Conservation (phyloP, 495 filamentous ascomycete genomes). For the Lichenothelia convexa region DNA sequence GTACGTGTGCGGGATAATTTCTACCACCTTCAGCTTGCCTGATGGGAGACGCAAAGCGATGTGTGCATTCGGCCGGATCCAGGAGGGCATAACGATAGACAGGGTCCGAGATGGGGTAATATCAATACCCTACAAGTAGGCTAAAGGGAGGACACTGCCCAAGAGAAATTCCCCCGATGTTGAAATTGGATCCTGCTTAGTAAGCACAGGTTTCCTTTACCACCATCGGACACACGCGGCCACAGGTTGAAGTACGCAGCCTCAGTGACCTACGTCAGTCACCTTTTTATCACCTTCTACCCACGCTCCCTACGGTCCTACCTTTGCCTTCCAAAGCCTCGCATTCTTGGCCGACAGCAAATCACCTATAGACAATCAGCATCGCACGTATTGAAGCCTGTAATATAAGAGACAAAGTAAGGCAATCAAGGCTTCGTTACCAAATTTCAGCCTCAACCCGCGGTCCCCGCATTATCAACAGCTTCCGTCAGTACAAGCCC, state of each 20-base stretch:
- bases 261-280: no score
- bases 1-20: conserved; percentile 62
- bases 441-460: no score
- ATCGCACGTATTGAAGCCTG: no score
- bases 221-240: not conserved
- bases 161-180: not conserved
- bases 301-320: no score
- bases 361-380: no score
- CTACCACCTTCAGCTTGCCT: conserved; percentile 39
- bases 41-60: conserved; percentile 52
- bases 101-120: not conserved
- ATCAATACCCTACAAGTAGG: not conserved
- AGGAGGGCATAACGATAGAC: conserved; percentile 12
- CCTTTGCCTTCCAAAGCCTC: no score
- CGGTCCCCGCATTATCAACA: no score
- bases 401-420: no score
- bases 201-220: not conserved
- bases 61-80: conserved; percentile 43
- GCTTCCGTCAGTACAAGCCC: no score
- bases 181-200: not conserved
- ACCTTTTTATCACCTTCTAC: no score
- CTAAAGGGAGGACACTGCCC: not conserved
- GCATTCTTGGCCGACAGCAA: no score
- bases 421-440: no score
- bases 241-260: not conserved